Evolutionary conservation across 2,329 filamentous ascomycete species (phyloP), one percentile per base, ranked within the genome.

Genomic region (Clarireedia hainanense): DNA sequence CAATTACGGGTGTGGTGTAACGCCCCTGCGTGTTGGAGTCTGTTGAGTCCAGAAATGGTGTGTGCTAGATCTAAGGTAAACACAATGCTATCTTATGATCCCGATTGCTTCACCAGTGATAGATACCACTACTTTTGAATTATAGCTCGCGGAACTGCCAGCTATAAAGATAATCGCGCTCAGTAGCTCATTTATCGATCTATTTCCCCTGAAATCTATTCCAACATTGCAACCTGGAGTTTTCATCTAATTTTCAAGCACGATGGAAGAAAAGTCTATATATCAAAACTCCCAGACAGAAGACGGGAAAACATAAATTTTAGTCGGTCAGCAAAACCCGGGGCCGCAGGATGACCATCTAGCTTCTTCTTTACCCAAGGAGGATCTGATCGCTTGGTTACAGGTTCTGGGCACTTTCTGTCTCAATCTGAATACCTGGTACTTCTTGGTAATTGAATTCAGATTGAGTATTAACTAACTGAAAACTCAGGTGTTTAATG

Each of bases 401-500:
- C 47, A 49, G 4, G 47, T 49, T 14, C n/a, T 23, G 7, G 27
- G 47, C 5, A 5, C 47, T 23, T 49, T 20, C 7, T 49, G 47
- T 39, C n/a, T 49, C 7, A 23, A 23, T n/a, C n/a, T 39, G 5
- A 49, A 49, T 7, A 49, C 47, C 7, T 49, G 30, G 47, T 49
- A 49, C 7, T 20, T 24, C 24, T 14, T 2, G 24, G 2, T 80
- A 20, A 4, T 7, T 15, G 6, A 2, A 4, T 4, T 37, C 2
- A n/a, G n/a, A 37, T 15, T 17, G 14, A 37, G 4, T 47, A n/a
- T 37, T 5, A 14, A 14, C n/a, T 37, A 23, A 23, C 2, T 3
- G 3, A 15, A 45, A 23, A 20, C 2, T 23, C 6, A 20, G 47
- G 47, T 30, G 47, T 4, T 3, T 49, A 4, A 49, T 49, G 20